Evolutionary conservation across 106 monocot species (phyloP).

Genomic region (Dioscorea dumetorum): DNA sequence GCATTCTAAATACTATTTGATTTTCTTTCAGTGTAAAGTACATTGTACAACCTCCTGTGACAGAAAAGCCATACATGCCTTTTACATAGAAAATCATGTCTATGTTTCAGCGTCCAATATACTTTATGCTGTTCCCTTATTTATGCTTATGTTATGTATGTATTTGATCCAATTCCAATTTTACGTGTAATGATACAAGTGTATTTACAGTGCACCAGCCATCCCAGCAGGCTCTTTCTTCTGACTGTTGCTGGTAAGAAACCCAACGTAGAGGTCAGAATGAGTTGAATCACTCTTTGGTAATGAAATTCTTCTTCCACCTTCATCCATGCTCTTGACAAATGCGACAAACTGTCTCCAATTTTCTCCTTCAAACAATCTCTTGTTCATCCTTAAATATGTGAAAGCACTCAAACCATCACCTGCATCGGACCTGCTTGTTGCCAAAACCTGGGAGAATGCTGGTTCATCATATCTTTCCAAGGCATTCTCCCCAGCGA

Average conservation of each 20-base stretch:
- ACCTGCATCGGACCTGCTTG: constrained; percentile 16
- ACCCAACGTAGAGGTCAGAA: constrained; percentile 42
- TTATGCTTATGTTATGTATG: background rate
- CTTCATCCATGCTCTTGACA: constrained; percentile 37
- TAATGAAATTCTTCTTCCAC: constrained; percentile 19
- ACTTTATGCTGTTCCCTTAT: background rate
- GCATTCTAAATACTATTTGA: too few relatives aligned
- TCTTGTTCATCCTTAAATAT: constrained; percentile 72
- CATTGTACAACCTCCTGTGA: too few relatives aligned
- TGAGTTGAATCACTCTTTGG: constrained; percentile 20
- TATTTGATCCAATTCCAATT: background rate
- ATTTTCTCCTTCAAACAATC: constrained; percentile 59
- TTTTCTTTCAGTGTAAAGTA: too few relatives aligned
- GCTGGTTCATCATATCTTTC: constrained; percentile 67
- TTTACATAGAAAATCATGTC: background rate
- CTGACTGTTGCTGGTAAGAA: constrained; percentile 11
- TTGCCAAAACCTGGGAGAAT: constrained; percentile 44
- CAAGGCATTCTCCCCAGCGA: constrained; percentile 83
- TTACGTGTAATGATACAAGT: background rate
- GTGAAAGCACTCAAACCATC: constrained; percentile 58
- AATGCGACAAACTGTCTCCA: constrained; percentile 46
- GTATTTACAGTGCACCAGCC: constrained; percentile 1
- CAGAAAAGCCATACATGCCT: background rate
- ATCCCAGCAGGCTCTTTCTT: constrained; percentile 4
- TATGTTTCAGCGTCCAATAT: background rate